Evolutionary conservation across 2,329 filamentous ascomycete genomes (phyloP).

Genomic region (Leptographium wingfieldii): DNA sequence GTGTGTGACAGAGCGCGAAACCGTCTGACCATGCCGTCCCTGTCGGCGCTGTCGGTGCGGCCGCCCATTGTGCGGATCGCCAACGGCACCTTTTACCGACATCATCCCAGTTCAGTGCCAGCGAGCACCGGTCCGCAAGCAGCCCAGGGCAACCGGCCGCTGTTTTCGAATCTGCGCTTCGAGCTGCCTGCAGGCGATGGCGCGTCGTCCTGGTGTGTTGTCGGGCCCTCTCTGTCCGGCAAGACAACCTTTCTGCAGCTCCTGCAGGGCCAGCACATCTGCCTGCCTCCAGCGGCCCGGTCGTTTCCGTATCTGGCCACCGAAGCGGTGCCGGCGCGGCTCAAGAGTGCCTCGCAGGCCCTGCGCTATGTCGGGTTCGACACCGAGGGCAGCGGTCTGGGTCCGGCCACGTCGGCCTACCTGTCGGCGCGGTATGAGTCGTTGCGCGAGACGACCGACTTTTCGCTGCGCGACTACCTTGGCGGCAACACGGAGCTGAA

Average conservation of each 20-base stretch:
- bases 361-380: conserved; percentile 90
- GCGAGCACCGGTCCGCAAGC: conserved; percentile 20
- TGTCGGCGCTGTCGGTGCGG: conserved; percentile 21
- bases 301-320: conserved; percentile 67
- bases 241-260: conserved; percentile 76
- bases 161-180: conserved; percentile 63
- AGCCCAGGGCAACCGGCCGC: conserved; percentile 45
- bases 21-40: conserved; percentile 20
- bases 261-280: conserved; percentile 62
- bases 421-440: conserved; percentile 86
- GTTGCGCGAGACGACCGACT: conserved; percentile 73
- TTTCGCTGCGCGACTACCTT: conserved; percentile 69
- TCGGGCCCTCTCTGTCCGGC: conserved; percentile 66
- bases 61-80: conserved; percentile 57
- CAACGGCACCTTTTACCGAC: conserved; percentile 73
- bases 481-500: conserved; percentile 76
- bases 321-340: conserved; percentile 39
- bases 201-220: conserved; percentile 55
- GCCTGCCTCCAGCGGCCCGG: conserved; percentile 61
- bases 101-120: conserved; percentile 41
- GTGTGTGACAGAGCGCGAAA: neutral
- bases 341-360: conserved; percentile 50
- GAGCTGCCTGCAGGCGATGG: conserved; percentile 44
- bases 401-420: conserved; percentile 58
- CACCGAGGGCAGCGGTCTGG: conserved; percentile 42